phyloP scores from a whole-genome alignment of 2,329 filamentous ascomycete species.

The Myriosclerotinia scirpicola region DNA sequence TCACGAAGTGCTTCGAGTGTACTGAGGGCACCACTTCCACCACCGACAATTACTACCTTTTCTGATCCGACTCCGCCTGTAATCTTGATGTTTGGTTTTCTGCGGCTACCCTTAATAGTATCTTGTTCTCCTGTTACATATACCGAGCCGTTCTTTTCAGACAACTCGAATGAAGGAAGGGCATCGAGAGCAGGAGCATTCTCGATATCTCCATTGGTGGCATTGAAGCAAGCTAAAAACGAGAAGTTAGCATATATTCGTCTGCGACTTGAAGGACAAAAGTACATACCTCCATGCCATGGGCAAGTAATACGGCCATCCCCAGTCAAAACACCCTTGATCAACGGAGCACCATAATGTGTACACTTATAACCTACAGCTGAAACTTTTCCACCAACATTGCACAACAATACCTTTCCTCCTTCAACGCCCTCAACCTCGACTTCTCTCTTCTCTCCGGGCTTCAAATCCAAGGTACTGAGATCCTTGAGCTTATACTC shows the following conservation, averaged over 20 bases:
- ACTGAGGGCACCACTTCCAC: conserved; percentile 81
- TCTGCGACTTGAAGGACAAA: neutral
- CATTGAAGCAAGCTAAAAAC: conserved; percentile 80
- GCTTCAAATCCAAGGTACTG: conserved; percentile 69
- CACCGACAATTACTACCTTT: conserved; percentile 81
- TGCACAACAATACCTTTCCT: conserved; percentile 83
- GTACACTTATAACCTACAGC: conserved; percentile 82
- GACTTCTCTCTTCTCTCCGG: conserved; percentile 81
- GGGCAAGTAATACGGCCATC: conserved; percentile 87
- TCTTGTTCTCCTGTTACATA: conserved; percentile 81
- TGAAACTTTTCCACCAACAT: conserved; percentile 72
- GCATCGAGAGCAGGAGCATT: conserved; percentile 88
- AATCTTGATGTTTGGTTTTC: conserved; percentile 74
- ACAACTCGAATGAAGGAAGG: conserved; percentile 77
- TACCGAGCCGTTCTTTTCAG: conserved; percentile 77
- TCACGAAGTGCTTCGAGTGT: conserved; percentile 80
- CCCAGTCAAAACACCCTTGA: conserved; percentile 78
- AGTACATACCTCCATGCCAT: conserved; percentile 81
- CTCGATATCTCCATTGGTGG: conserved; percentile 87
- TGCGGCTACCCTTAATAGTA: conserved; percentile 72
- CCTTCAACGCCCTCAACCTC: conserved; percentile 87
- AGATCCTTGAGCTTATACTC: conserved; percentile 76
- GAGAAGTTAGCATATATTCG: neutral
- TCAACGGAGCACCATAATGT: conserved; percentile 89
- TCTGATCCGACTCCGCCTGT: conserved; percentile 53